These are phyloP conservation scores for Melastoma malabathricum DNA, from an alignment of 345 rosid genomes.

Conservation along the genomic window DNA sequence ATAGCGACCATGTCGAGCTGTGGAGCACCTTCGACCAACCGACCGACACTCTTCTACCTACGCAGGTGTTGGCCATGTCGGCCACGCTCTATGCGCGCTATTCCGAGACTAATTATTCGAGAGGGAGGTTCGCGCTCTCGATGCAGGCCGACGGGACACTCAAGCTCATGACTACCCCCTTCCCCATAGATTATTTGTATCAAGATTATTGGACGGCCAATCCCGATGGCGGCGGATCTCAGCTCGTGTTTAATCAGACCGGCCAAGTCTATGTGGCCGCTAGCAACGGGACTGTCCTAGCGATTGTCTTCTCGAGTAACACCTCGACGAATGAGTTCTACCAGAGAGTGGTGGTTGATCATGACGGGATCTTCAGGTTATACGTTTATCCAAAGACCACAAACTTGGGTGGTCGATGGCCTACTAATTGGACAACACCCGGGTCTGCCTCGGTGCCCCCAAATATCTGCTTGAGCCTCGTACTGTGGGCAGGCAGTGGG, in stretches of 20 bases:
- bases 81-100: slow-evolving; percentile 15
- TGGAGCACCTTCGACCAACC: too few relatives aligned
- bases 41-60: slow-evolving; percentile 22
- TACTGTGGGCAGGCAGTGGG: slow-evolving; percentile 17
- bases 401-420: slow-evolving; percentile 13
- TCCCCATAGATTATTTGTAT: too few relatives aligned
- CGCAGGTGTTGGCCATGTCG: slow-evolving; percentile 5
- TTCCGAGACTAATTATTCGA: slow-evolving; percentile 16
- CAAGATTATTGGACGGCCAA: slow-evolving; percentile 17
- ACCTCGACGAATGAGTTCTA: slow-evolving; percentile 15
- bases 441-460: too few relatives aligned
- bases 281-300: slow-evolving; percentile 11
- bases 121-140: slow-evolving; percentile 22
- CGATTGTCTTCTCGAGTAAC: not conserved
- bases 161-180: slow-evolving; percentile 9
- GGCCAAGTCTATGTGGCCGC: slow-evolving; percentile 28
- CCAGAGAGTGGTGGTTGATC: slow-evolving; percentile 35
- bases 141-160: slow-evolving; percentile 26
- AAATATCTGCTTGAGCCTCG: too few relatives aligned
- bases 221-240: slow-evolving; percentile 6
- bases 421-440: slow-evolving; percentile 22
- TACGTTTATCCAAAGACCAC: slow-evolving; percentile 32
- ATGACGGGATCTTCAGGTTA: slow-evolving; percentile 44
- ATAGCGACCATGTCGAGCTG: not conserved
- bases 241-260: slow-evolving; percentile 31